Evolutionary conservation across 2,329 filamentous ascomycete genomes (phyloP), one percentile per base, ranked within the genome.

Genomic region (Colletotrichum magnum): DNA sequence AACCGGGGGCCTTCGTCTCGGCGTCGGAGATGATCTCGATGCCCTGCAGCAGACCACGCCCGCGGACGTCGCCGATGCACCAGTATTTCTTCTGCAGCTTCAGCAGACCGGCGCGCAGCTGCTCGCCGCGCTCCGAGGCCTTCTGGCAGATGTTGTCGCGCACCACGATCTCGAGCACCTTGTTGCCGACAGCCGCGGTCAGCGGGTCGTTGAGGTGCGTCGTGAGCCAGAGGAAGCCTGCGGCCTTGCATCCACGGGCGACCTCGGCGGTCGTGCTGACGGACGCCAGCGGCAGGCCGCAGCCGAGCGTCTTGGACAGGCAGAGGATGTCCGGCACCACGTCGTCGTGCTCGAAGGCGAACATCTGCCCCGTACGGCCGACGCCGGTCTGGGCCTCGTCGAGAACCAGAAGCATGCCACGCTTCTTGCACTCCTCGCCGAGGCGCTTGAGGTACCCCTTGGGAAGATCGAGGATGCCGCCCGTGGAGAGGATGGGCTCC

Each of bases 311-410:
- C 76, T 89, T 89, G 52, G 82, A 84, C 5, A 88, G 75, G 0
- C 81, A 80, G 9, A 88, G 77, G 43, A 89, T 87, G 72, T 90
- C 77, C 18, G 84, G 78, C 43, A 87, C 75, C 26, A 83, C 73
- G 32, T 54, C 84, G 61, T 85, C 81, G 61, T 88, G 79, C 67
- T 88, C 78, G 57, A 90, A 87, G 0, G 88, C 89, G 58, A 90
- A 89, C 81, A 91, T 87, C 1, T 85, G 77, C 0, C 88, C 88
- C 0, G 83, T 85, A 1, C 88, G 81, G 0, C 88, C 87, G 3
- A 90, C 80, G 0, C 85, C 88, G 0, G 88, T 90, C 76, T 90
- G 88, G 0, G 88, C 88, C 74, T 90, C 88, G 70, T 90, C 88
- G 16, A 89, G 76, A 53, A 90, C 89, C 6, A 90, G 74, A 3